These are phyloP conservation scores for Vitis cinerea DNA, from an alignment of 164 flowering plant genomes.

Conservation along the genomic window DNA sequence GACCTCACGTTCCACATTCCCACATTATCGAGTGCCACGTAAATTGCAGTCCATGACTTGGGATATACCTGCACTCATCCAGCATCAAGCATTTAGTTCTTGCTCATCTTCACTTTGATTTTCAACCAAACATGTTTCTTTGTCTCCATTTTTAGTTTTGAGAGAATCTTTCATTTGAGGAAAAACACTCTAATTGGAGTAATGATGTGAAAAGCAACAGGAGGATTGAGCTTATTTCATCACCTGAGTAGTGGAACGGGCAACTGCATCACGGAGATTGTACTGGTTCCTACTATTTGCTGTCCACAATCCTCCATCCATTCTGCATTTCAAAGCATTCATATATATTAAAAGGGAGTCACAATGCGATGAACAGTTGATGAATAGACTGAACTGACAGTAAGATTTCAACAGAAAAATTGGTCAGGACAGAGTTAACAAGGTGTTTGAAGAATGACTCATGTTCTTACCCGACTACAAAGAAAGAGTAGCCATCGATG, in stretches of 20 bases:
- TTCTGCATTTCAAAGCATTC: conserved; percentile 40
- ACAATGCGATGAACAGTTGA: no score
- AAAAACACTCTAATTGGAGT: no score
- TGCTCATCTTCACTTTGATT: no score
- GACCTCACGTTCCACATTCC: conserved; percentile 94
- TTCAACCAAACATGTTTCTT: no score
- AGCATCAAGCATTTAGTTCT: background rate
- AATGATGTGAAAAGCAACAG: no score
- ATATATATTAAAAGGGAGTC: no score
- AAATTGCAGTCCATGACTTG: conserved; percentile 82
- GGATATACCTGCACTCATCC: conserved; percentile 68
- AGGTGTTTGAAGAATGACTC: background rate
- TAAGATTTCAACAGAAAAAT: no score
- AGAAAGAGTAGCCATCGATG: conserved; percentile 77
- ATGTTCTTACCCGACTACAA: conserved; percentile 74
- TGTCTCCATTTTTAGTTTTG: no score
- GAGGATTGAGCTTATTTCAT: background rate
- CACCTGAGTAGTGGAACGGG: conserved; percentile 80
- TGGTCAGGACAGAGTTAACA: no score
- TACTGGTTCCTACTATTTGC: conserved; percentile 50
- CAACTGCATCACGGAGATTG: conserved; percentile 78
- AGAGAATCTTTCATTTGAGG: no score
- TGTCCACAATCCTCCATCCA: conserved; percentile 87
- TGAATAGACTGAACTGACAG: no score
- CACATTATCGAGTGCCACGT: conserved; percentile 71